phyloP scores from a whole-genome alignment of 768 basidiomycete species.

The Macrocybe gigantea region DNA sequence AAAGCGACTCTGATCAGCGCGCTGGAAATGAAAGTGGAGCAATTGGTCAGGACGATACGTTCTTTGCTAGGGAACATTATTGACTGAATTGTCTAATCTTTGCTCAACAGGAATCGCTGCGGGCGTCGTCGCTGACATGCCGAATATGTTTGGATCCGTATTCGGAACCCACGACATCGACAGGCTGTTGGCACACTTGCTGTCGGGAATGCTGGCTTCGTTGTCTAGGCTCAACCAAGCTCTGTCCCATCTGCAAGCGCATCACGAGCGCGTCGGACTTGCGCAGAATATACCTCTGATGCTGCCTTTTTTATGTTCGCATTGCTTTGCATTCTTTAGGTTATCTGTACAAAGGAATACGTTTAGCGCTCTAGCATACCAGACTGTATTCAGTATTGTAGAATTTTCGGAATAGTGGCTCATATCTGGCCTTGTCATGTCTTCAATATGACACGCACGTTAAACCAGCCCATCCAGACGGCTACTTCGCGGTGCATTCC shows the following conservation, averaged over 20 bases:
- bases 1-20: conserved; percentile 42
- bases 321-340: not conserved
- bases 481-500: conserved; percentile 38
- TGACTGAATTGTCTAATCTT: conserved; percentile 1
- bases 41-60: conserved; percentile 38
- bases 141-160: conserved; percentile 80
- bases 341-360: not conserved
- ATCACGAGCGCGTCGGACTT: conserved; percentile 76
- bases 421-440: conserved; percentile 89
- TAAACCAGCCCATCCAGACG: conserved; percentile 44
- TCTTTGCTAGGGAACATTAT: not conserved
- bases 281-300: conserved; percentile 66
- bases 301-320: conserved; percentile 1
- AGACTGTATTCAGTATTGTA: not conserved
- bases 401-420: conserved; percentile 23
- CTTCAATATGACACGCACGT: conserved; percentile 39
- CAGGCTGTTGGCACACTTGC: conserved; percentile 86
- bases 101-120: conserved; percentile 34
- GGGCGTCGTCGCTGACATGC: conserved; percentile 44
- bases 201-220: conserved; percentile 80
- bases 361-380: not conserved
- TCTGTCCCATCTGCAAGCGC: conserved; percentile 85
- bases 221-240: conserved; percentile 76
- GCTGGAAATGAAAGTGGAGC: conserved; percentile 55
- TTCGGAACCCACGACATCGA: conserved; percentile 71